Evolutionary conservation across 768 basidiomycete genomes (phyloP).

Genomic region (Pleurotus eryngii): DNA sequence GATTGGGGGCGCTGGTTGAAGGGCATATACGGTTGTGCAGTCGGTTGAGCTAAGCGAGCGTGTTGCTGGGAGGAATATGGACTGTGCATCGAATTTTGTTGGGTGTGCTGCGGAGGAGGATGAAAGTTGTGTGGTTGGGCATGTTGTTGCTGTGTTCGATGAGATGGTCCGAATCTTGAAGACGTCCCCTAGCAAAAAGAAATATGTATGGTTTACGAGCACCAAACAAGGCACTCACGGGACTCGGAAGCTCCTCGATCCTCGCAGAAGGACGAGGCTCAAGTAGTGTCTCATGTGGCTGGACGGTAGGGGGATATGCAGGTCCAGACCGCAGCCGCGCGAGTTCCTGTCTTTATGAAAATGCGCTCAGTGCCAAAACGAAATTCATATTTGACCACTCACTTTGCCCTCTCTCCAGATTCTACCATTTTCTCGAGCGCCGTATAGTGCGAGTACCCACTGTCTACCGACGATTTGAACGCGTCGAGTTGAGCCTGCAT

Average conservation of each 20-base stretch:
- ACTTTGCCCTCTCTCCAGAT: constrained; percentile 11
- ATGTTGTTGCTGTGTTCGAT: too few species aligned
- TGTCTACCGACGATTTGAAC: neutral
- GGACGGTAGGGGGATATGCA: neutral
- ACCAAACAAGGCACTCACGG: neutral
- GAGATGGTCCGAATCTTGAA: too few species aligned
- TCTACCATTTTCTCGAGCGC: constrained; percentile 4
- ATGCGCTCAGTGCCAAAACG: neutral
- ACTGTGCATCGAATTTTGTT: too few species aligned
- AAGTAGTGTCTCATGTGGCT: neutral
- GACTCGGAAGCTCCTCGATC: constrained; percentile 1
- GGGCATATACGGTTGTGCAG: too few species aligned
- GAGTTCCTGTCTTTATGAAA: neutral
- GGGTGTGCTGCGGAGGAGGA: too few species aligned
- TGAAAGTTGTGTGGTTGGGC: too few species aligned
- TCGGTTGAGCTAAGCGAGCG: too few species aligned
- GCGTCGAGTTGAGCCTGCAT: constrained; percentile 1
- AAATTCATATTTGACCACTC: neutral
- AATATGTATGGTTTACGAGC: too few species aligned
- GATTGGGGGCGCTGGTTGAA: too few species aligned
- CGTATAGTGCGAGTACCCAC: neutral
- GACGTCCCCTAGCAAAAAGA: too few species aligned
- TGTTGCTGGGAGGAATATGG: too few species aligned
- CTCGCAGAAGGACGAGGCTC: neutral
- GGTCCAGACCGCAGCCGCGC: neutral